Base-by-base conservation (phyloP, 192 early-diverging fungal genomes). In the Entomortierella lignicola region DNA sequence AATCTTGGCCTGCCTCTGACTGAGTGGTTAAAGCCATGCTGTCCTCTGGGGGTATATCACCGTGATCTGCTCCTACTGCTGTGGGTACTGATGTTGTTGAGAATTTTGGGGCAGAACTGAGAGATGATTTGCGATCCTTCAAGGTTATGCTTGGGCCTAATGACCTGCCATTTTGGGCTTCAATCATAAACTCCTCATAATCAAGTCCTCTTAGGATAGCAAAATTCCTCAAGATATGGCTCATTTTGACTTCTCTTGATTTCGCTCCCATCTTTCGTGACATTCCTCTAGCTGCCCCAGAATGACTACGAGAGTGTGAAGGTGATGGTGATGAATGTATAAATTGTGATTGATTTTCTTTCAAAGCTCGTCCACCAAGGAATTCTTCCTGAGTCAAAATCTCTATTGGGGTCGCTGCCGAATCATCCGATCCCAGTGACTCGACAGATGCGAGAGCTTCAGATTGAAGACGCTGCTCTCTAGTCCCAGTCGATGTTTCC, bases 201-300 rank as follows among this genome's bases (percentile, higher is more conserved):
- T 79, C 63, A 23, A 79, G 61, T 44, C 75, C 75, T 6, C 75
- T 56, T 27, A 79, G 27, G 0, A 63, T 66, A 1, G 67, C 60
- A 60, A 66, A 79, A 51, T 79, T 79, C 18, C 51, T 56, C 23
- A 79, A 37, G 17, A 79, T 79, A 8, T 70, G 67, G 63, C 75
- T 70, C 75, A 79, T 79, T 37, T 59, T 59, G 12, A 79, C 75
- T 29, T 79, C 75, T 30, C 60, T 69, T 0, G 75, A 79, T 20
- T 20, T 55, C 3, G 43, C 52, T 2, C 75, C 54, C 32, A 52
- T 37, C 20, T 67, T 44, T 26, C 66, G 55, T n/a, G 26, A 41
- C 2, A 44, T 43, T 21, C 59, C 47, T 8, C 31, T 29, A 31
- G 21, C 52, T 12, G 43, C 8, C 2, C 12, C 29, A 21, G 29